Evolutionary conservation across 768 basidiomycete species (phyloP).

Genomic region (Naganishia vishniacii): DNA sequence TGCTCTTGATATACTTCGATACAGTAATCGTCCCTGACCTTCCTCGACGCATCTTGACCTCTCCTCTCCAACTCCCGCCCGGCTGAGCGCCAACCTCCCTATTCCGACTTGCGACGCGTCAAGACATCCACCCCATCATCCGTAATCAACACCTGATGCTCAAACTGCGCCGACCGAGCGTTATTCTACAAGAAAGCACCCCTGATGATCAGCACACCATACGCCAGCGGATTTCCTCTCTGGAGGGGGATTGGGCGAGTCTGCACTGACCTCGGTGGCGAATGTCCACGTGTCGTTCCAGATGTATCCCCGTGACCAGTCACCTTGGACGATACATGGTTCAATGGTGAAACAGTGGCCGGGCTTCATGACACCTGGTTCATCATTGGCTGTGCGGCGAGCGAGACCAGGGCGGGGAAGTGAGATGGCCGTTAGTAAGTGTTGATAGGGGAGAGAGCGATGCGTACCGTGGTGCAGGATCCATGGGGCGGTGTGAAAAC

Average conservation of each 20-base stretch:
- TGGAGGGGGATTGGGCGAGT: neutral
- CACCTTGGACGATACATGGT: slow-evolving; percentile 73
- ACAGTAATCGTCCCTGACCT: no score
- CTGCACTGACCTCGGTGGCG: slow-evolving; percentile 65
- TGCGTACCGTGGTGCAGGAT: slow-evolving; percentile 68
- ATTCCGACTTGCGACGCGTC: slow-evolving; percentile 49
- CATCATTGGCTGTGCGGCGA: slow-evolving; percentile 64
- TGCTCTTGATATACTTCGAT: no score
- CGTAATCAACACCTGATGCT: slow-evolving; percentile 83
- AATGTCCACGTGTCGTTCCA: slow-evolving; percentile 92
- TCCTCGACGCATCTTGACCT: no score
- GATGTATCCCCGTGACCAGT: slow-evolving; percentile 62
- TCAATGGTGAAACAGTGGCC: slow-evolving; percentile 94
- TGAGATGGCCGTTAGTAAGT: neutral
- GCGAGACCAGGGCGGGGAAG: neutral
- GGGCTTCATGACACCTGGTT: slow-evolving; percentile 71
- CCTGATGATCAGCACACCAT: neutral
- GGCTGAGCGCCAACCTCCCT: neutral
- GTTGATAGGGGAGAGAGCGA: neutral
- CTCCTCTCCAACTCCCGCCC: no score
- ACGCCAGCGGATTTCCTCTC: neutral
- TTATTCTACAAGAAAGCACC: slow-evolving; percentile 66
- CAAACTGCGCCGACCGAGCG: slow-evolving; percentile 74
- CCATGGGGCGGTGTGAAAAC: slow-evolving; percentile 77
- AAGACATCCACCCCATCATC: slow-evolving; percentile 70